Base-by-base conservation (phyloP, 352 stramenopile species). In the Phytophthora aleatoria region DNA sequence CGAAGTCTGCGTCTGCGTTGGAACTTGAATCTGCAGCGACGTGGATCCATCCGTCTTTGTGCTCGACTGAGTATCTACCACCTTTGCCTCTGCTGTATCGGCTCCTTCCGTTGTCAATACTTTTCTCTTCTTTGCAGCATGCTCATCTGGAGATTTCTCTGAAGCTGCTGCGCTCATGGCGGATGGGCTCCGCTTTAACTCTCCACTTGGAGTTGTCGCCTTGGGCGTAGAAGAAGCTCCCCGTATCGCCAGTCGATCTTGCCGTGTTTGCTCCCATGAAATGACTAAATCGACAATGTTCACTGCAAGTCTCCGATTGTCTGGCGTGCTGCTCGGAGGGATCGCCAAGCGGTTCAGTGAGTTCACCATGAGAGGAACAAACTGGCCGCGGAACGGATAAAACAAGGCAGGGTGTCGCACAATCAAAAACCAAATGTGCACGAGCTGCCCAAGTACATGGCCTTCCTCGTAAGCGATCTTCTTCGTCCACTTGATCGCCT, bases 381-480 rank as follows among this genome's bases (percentile, higher is more conserved):
- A 98, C 54, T 97, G 86, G 35, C 77, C 81, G 35, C 95, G 89
- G 68, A 98, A 96, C 15, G 79, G 78, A 63, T 94, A 96, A 67
- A 99, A 99, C 28, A 99, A 64, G 12, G 89, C 75, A 24, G 91
- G 90, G 71, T 99, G 95, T 30, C 90, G 86, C 48, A 98, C 96
- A 61, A 99, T 96, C 30, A 98, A 83, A 48, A 98, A 97, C 95
- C 96, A 99, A 67, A 99, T 96, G 81, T 99, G 97, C 44, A 98
- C 96, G 13, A 99, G 82, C 57, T 99, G 97, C 12, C 87, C 86
- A 0, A 98, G 76, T 15, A 95, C 92, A 64, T 99, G 97, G 6
- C 89, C 91, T 87, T 99, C 98, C 81, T 99, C 97, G 59, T 98
- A 98, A 61, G 98, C 96, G 35, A 99, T 94, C 70, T 99, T 98